These are phyloP conservation scores for Pseudozyma sp. DNA, from an alignment of 1,284 basidiomycete species.

Conservation along the genomic window DNA sequence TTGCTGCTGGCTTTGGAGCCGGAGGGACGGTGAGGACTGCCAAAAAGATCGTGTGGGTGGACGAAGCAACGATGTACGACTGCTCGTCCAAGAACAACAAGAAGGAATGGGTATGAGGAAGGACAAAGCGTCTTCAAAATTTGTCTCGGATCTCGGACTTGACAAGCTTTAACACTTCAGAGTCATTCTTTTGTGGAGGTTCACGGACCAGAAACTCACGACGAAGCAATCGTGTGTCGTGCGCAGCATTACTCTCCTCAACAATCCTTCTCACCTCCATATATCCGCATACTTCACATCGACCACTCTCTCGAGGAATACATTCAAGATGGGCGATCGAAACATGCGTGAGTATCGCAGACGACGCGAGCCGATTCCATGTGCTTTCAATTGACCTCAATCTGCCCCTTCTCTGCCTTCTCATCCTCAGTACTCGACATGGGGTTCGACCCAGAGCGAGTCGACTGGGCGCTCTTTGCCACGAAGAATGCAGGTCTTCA, in stretches of 20 bases:
- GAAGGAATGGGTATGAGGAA: slow-evolving; percentile 1
- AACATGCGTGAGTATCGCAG: slow-evolving; percentile 31
- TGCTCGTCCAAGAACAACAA: not conserved
- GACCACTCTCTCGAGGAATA: not conserved
- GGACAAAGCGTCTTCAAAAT: not conserved
- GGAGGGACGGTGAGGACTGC: not conserved
- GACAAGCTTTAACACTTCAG: slow-evolving; percentile 11
- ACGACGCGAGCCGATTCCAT: not conserved
- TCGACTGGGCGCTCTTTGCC: slow-evolving; percentile 65
- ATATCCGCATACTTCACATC: not conserved
- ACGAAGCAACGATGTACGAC: not conserved
- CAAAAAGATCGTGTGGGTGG: not conserved
- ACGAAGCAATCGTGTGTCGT: slow-evolving; percentile 14
- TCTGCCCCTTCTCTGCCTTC: too few relatives aligned
- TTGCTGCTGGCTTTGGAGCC: not conserved
- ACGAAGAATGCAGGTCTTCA: slow-evolving; percentile 59
- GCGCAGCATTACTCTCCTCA: slow-evolving; percentile 4
- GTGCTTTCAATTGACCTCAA: not conserved
- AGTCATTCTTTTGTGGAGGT: slow-evolving; percentile 24
- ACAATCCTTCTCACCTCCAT: not conserved
- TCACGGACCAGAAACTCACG: slow-evolving; percentile 20
- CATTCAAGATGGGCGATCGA: slow-evolving; percentile 39
- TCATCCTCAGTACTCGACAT: slow-evolving; percentile 59
- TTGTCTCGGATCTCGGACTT: slow-evolving; percentile 32
- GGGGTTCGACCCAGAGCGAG: slow-evolving; percentile 64